Conservation (phyloP, 257 asterid genomes). For the Solanum habrochaites region DNA sequence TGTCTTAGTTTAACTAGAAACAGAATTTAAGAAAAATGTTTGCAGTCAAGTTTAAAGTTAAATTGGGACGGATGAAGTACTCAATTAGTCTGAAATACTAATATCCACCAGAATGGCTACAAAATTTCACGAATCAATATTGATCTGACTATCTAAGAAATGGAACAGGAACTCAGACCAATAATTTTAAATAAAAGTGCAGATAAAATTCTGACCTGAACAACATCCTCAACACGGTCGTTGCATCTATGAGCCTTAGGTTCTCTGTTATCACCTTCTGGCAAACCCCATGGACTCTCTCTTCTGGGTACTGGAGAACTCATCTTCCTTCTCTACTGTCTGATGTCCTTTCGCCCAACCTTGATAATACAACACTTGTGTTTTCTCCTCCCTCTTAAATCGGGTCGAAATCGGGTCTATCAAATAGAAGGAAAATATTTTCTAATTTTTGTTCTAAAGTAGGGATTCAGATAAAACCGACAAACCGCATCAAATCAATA, state of each 20-base stretch:
- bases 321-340: constrained; percentile 26
- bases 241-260: constrained; percentile 90
- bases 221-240: constrained; percentile 91
- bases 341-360: neutral
- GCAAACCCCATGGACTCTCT: constrained; percentile 89
- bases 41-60: neutral
- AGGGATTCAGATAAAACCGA: neutral
- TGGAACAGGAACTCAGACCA: neutral
- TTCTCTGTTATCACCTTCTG: constrained; percentile 54
- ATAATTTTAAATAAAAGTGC: neutral
- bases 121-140: neutral
- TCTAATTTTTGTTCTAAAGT: neutral
- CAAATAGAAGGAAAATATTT: neutral
- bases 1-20: neutral
- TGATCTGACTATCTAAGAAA: neutral
- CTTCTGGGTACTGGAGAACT: constrained; percentile 81
- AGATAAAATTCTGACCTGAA: constrained; percentile 30
- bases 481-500: neutral
- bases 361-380: neutral
- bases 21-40: neutral
- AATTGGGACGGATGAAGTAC: neutral
- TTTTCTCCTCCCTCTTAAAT: neutral
- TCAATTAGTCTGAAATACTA: neutral
- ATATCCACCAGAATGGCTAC: neutral
- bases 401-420: neutral